Percentiles rank a stretch among this genome's conserved stretches.
Evolutionary conservation across 257 asterid species (phyloP).

Genomic region (Solanum etuberosum): DNA sequence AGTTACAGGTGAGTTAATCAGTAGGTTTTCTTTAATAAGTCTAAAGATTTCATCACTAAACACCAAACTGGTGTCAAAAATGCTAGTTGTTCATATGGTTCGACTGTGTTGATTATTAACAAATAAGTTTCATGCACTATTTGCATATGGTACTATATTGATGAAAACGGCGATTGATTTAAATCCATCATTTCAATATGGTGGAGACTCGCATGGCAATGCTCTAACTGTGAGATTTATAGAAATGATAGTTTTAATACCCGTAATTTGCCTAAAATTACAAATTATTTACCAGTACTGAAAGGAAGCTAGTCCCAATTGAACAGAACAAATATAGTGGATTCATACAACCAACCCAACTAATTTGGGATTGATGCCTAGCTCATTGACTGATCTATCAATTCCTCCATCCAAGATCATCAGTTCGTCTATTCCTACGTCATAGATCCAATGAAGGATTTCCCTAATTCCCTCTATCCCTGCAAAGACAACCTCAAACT

Average conservation of each 20-base stretch:
- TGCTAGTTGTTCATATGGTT: background rate
- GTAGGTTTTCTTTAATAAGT: background rate
- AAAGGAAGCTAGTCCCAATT: background rate
- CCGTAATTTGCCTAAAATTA: background rate
- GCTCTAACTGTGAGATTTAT: background rate
- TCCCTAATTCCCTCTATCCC: background rate
- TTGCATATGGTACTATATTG: background rate
- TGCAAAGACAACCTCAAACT: background rate
- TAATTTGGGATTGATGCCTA: background rate
- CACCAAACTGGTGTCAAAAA: background rate
- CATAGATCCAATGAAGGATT: background rate
- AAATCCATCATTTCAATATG: background rate
- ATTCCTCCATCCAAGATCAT: background rate
- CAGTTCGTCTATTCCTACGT: background rate
- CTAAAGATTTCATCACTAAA: background rate
- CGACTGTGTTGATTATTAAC: background rate
- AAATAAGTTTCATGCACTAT: background rate
- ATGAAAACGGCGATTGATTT: background rate
- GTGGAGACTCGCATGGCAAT: background rate
- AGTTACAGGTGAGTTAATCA: background rate
- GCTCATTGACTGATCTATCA: background rate
- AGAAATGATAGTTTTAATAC: background rate
- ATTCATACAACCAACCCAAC: background rate
- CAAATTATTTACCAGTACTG: background rate
- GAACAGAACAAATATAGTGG: background rate